Evolutionary conservation across 176 grass and related monocot genomes (phyloP).

Genomic region (Oryza australiensis): DNA sequence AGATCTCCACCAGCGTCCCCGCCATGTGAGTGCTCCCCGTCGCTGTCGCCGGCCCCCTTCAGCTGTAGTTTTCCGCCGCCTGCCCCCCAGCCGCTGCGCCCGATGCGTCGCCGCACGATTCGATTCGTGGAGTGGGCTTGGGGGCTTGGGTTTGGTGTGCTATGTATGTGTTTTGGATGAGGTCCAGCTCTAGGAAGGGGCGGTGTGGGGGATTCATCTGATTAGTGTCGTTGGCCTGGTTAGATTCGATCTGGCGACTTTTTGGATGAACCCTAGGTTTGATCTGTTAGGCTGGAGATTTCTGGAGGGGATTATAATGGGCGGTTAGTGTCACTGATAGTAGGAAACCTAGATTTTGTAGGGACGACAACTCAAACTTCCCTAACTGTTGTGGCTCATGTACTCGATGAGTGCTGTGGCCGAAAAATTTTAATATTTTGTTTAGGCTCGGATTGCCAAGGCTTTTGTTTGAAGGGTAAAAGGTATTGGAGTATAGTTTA

Average conservation of each 20-base stretch:
- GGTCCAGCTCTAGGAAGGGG: neutral
- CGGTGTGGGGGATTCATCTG: neutral
- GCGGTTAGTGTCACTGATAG: neutral
- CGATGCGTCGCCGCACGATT: neutral
- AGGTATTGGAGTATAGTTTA: neutral
- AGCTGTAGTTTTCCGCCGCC: neutral
- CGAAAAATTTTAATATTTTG: neutral
- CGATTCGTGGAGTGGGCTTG: neutral
- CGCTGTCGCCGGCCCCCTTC: no score
- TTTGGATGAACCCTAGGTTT: constrained; percentile 31
- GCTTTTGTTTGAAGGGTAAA: neutral
- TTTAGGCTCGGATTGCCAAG: neutral
- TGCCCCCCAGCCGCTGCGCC: neutral
- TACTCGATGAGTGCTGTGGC: neutral
- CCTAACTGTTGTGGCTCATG: neutral
- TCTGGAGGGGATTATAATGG: constrained; percentile 14
- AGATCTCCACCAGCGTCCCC: constrained; percentile 83
- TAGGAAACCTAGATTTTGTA: neutral
- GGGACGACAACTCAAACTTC: neutral
- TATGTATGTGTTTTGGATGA: neutral
- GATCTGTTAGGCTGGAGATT: constrained; percentile 23
- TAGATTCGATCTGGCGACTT: constrained; percentile 25
- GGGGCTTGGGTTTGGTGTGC: neutral
- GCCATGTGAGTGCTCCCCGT: constrained; percentile 50
- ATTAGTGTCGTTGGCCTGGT: neutral